These are phyloP conservation scores for Pogostemon cablin DNA, from an alignment of 257 asterid species.

Conservation along the genomic window DNA sequence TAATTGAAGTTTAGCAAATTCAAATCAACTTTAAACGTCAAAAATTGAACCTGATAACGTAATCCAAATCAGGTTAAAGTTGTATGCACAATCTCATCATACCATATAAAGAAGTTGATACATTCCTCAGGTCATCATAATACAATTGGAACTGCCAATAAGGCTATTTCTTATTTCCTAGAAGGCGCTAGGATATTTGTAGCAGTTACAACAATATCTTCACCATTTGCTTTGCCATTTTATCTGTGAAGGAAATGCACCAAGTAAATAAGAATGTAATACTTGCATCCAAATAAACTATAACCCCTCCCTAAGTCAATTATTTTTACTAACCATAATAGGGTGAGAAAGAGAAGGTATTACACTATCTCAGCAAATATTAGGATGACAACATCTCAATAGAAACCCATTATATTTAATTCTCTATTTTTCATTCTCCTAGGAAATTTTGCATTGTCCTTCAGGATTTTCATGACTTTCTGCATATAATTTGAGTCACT, in stretches of 20 bases:
- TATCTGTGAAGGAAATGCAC: slow-evolving; percentile 43
- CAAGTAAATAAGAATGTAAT: neutral
- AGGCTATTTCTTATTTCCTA: slow-evolving; percentile 26
- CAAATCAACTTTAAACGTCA: slow-evolving; percentile 4
- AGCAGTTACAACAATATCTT: slow-evolving; percentile 45
- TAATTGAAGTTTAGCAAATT: neutral
- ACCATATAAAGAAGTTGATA: neutral
- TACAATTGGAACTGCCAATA: slow-evolving; percentile 5
- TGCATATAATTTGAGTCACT: no score
- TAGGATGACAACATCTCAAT: neutral
- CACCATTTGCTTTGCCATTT: slow-evolving; percentile 53
- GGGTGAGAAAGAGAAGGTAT: slow-evolving; percentile 17
- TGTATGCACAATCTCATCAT: slow-evolving; percentile 11
- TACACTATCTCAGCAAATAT: neutral
- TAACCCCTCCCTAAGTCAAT: slow-evolving; percentile 24
- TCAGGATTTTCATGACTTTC: no score
- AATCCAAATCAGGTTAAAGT: slow-evolving; percentile 29
- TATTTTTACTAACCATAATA: slow-evolving; percentile 45
- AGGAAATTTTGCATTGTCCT: no score
- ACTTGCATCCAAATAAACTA: neutral
- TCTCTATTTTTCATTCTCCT: no score
- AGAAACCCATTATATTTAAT: neutral
- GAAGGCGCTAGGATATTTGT: slow-evolving; percentile 48
- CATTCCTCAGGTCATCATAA: neutral
- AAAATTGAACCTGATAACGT: slow-evolving; percentile 27